Evolutionary conservation across 179 eudicot genomes (phyloP), one percentile per base, ranked within the genome.

Genomic region (Spergularia azorica): DNA sequence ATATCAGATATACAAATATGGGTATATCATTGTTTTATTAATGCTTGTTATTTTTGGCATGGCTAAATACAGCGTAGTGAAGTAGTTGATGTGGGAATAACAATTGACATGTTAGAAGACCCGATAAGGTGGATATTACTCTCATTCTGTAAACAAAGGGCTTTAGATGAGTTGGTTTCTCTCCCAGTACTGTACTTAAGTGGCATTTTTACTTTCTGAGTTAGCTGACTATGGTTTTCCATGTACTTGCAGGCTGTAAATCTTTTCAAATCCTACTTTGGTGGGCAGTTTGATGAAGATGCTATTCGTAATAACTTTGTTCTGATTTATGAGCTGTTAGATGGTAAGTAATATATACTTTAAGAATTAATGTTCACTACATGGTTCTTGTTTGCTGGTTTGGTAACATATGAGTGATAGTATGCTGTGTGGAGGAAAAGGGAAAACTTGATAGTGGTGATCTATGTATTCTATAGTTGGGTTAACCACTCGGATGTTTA

Each of bases 211-310:
- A 18, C 61, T 63, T 41, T 13, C n/a, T 39, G 78, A 43, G 36
- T 18, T 61, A 62, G 60, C 74, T 87, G 72, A 71, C 66, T 69
- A 55, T 65, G 62, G 16, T 39, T 41, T 74, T 66, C 64, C 46
- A 61, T 72, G 66, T 68, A 13, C 67, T 2, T 84, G 90, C 96
- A 93, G 99, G 98, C 99, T 72, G 99, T 95, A 78, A 77, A 88
- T 72, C 90, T 95, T 70, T 95, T 95, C 88, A 95, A 95, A 83
- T 93, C 99, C 18, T 95, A 95, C 79, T 95, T 95, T 79, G 99
- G 99, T 56, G 99, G 99, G 67, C 91, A 93, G 74, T 95, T 95
- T 83, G 99, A 95, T 70, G 99, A 95, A 83, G 99, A 95, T 87
- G 99, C 99, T 54, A 95, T 95, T 54, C 94, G 97, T 52, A 95